A percentile compares a stretch with the other conserved stretches of the same genome.
Conservation (phyloP, 805 yeast genomes). For the Saccharomycopsis selenospora region DNA sequence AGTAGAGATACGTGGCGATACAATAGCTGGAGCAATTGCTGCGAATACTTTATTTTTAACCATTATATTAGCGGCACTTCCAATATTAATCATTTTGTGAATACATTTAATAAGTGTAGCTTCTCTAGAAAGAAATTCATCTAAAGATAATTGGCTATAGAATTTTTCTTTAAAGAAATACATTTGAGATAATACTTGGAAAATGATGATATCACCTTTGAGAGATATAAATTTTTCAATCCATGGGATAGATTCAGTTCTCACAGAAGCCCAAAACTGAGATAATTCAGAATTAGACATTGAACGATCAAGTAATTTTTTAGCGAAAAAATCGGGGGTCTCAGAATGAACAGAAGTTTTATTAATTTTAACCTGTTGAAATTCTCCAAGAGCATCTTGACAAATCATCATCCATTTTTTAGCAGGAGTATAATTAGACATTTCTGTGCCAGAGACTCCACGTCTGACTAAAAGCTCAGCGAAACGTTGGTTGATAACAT, state of each 20-base stretch:
- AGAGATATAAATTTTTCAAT: slow-evolving; percentile 65
- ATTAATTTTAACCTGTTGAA: neutral
- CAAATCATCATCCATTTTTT: slow-evolving; percentile 89
- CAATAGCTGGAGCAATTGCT: slow-evolving; percentile 62
- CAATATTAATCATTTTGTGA: slow-evolving; percentile 60
- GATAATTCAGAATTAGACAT: slow-evolving; percentile 66
- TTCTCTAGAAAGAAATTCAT: slow-evolving; percentile 55
- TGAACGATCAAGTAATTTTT: slow-evolving; percentile 60
- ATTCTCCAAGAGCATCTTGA: slow-evolving; percentile 78
- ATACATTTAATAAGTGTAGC: slow-evolving; percentile 70
- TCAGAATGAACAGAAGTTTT: neutral
- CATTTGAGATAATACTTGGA: slow-evolving; percentile 55
- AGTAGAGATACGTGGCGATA: slow-evolving; percentile 69
- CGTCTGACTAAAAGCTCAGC: slow-evolving; percentile 75
- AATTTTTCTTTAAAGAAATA: slow-evolving; percentile 34
- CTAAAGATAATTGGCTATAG: slow-evolving; percentile 31
- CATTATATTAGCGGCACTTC: slow-evolving; percentile 54
- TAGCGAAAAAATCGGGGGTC: slow-evolving; percentile 72
- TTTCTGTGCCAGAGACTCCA: slow-evolving; percentile 70
- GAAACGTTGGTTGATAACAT: slow-evolving; percentile 67
- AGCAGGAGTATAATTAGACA: slow-evolving; percentile 64
- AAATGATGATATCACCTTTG: slow-evolving; percentile 77
- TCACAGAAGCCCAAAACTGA: slow-evolving; percentile 80
- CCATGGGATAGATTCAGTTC: slow-evolving; percentile 84
- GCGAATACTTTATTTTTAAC: slow-evolving; percentile 39